These are phyloP conservation scores for Tuber borchii DNA, from an alignment of 495 filamentous ascomycete genomes.

Conservation along the genomic window DNA sequence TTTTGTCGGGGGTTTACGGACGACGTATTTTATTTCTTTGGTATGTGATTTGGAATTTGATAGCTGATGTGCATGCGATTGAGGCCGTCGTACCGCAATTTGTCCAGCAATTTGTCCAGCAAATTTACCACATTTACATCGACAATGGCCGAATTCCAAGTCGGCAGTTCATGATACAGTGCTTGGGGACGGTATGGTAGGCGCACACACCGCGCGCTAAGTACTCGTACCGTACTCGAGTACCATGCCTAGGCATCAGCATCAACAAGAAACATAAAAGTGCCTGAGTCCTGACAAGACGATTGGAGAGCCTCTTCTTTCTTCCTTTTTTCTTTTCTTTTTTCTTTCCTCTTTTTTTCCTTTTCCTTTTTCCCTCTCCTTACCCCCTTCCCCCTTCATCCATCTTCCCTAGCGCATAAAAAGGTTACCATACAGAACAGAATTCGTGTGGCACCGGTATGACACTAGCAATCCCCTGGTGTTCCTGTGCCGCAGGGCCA, in stretches of 20 bases:
- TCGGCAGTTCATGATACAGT: background rate
- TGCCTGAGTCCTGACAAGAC: background rate
- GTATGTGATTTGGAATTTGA: background rate
- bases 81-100: background rate
- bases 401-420: background rate
- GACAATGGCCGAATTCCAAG: background rate
- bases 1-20: background rate
- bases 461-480: background rate
- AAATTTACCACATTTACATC: background rate
- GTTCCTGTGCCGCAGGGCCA: constrained; percentile 1
- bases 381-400: background rate
- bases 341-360: background rate
- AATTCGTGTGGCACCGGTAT: background rate
- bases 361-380: background rate
- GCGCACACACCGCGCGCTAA: background rate
- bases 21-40: background rate
- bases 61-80: background rate
- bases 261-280: background rate
- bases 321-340: too few species aligned
- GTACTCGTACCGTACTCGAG: too few species aligned
- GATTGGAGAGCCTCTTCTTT: background rate
- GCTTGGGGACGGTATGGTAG: background rate
- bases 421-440: background rate
- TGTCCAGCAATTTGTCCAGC: background rate
- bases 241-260: background rate